Evolutionary conservation across 192 early-diverging fungal species (phyloP).

Genomic region (Allomyces macrogynus): DNA sequence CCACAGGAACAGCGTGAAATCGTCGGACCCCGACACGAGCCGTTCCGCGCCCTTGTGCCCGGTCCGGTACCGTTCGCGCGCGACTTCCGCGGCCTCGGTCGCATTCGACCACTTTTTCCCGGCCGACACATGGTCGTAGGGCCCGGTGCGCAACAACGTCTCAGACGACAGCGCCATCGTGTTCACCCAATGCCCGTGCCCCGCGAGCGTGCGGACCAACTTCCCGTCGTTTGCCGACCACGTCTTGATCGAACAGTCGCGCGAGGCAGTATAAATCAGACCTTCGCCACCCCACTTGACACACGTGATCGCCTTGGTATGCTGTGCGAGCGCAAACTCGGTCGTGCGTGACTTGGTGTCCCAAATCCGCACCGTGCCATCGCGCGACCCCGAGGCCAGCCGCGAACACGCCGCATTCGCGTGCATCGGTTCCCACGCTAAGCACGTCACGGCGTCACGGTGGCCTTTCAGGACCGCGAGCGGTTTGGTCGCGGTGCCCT

Average conservation of each 20-base stretch:
- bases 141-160: constrained; percentile 71
- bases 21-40: constrained; percentile 83
- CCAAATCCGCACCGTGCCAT: constrained; percentile 86
- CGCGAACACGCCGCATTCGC: constrained; percentile 56
- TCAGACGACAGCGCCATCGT: constrained; percentile 81
- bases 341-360: constrained; percentile 55
- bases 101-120: constrained; percentile 6
- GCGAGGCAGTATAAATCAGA: constrained; percentile 71
- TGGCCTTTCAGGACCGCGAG: constrained; percentile 54
- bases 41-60: constrained; percentile 51
- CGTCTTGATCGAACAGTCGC: constrained; percentile 90
- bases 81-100: constrained; percentile 13
- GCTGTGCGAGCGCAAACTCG: constrained; percentile 58
- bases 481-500: not conserved
- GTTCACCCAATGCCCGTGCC: constrained; percentile 97
- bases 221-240: constrained; percentile 71
- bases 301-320: constrained; percentile 83
- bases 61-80: constrained; percentile 54
- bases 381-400: constrained; percentile 78
- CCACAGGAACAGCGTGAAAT: constrained; percentile 97
- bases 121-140: constrained; percentile 55
- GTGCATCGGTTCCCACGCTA: constrained; percentile 89
- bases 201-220: constrained; percentile 59
- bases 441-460: constrained; percentile 65
- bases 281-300: constrained; percentile 95